Evolutionary conservation across 192 early-diverging fungal genomes (phyloP).

Genomic region (Lunasporangiospora selenospora): DNA sequence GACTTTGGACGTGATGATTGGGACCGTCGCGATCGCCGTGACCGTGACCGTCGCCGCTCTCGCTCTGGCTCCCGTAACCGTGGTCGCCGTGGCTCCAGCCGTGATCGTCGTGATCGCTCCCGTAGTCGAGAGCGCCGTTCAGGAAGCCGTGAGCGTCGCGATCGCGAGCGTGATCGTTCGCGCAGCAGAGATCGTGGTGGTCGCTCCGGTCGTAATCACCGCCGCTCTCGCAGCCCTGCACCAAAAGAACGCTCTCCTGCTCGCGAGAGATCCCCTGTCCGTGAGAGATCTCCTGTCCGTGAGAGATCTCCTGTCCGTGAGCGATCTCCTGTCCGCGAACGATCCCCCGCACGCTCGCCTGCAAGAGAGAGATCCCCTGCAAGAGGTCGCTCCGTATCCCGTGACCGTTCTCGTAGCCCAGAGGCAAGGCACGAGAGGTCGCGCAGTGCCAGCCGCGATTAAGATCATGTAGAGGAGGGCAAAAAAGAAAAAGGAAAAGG

Average conservation of each 20-base stretch:
- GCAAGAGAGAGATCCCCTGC: conserved; percentile 6
- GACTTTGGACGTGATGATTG: conserved; percentile 52
- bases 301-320: conserved; percentile 4
- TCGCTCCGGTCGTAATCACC: conserved; percentile 47
- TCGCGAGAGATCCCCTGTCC: conserved; percentile 25
- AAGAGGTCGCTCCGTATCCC: conserved; percentile 4
- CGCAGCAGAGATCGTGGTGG: conserved; percentile 55
- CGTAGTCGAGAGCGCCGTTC: conserved; percentile 56
- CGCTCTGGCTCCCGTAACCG: conserved; percentile 55
- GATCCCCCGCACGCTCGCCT: conserved; percentile 24
- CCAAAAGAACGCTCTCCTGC: conserved; percentile 18
- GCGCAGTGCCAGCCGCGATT: conserved; percentile 41
- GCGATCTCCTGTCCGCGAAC: conserved; percentile 8
- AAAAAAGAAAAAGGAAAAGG: neutral
- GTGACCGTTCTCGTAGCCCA: conserved; percentile 23
- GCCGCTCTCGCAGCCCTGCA: conserved; percentile 49
- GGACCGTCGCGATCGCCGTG: conserved; percentile 58
- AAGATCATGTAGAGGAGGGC: neutral
- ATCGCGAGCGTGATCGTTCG: conserved; percentile 54
- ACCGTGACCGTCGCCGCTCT: conserved; percentile 56
- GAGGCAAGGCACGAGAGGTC: conserved; percentile 17
- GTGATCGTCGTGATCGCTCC: conserved; percentile 54
- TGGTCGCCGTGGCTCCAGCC: conserved; percentile 18
- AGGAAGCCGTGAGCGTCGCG: conserved; percentile 31
- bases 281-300: conserved; percentile 25